Evolutionary conservation across 1,139 yeast genomes (phyloP), one percentile per base, ranked within the genome.

Genomic region (Saccharomyces uvarum): DNA sequence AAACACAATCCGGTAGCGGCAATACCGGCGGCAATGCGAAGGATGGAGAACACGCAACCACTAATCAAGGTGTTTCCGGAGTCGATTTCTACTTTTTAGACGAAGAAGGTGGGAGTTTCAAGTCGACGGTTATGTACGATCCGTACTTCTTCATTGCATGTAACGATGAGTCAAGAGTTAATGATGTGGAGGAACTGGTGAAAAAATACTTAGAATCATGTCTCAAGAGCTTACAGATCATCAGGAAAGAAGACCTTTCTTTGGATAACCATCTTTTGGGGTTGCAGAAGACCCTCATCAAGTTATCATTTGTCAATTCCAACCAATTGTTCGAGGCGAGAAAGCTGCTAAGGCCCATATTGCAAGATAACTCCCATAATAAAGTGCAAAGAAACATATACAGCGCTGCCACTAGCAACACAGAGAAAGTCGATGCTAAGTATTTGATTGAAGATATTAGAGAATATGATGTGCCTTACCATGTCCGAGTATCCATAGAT

Each of bases 381-480:
- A 77, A 81, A 54, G 86, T 82, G 48, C 80, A 86, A n/a, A 77
- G 86, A 60, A 90, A 86, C 60, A 79, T 87, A 31, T 90, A 88
- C 64, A 54, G 54, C 60, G 58, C 68, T 61, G 52, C 52, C 9
- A 29, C 47, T 8, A n/a, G 24, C 26, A 19, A 19, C 5, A 29
- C 47, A 57, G 66, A 48, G 61, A 67, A 52, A 58, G 48, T 5
- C 14, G 90, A 86, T 60, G 86, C 93, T 0, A 74, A 83, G 11
- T 82, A 83, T 46, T 77, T 76, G 54, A 80, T 95, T 31, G 83
- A 83, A 56, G 99, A 91, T 64, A 80, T 93, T 33, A 78, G 93
- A 61, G 99, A 95, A 69, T 91, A 88, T 64, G 99, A 95, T 68
- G 98, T 95, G 1, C 99, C 99, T 0, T 95, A 88, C 66, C 97